Conservation (phyloP, 768 basidiomycete genomes). For the Saitozyma sp. region DNA sequence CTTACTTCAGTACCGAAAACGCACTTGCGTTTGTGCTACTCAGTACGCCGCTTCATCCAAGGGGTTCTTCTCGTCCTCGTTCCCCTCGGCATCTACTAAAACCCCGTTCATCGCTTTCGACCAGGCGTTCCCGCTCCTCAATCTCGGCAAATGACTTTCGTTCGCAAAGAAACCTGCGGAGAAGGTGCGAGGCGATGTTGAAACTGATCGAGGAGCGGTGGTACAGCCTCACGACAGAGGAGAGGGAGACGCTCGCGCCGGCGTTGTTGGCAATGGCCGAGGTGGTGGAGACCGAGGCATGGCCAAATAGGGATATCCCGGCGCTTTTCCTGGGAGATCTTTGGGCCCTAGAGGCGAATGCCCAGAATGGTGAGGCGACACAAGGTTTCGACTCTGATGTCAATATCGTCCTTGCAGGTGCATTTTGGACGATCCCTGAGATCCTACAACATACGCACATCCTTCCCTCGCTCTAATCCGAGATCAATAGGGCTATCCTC, state of each 20-base stretch:
- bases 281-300: slow-evolving; percentile 19
- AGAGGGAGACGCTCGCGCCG: slow-evolving; percentile 15
- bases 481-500: slow-evolving; percentile 11
- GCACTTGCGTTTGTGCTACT: no score
- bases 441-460: slow-evolving; percentile 20
- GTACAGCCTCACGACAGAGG: not conserved
- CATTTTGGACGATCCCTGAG: slow-evolving; percentile 26
- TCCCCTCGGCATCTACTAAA: slow-evolving; percentile 20
- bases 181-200: slow-evolving; percentile 12
- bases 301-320: slow-evolving; percentile 16
- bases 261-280: slow-evolving; percentile 12
- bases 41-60: slow-evolving; percentile 32
- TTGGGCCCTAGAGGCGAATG: slow-evolving; percentile 38
- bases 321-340: slow-evolving; percentile 18
- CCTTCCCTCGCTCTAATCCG: slow-evolving; percentile 11
- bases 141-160: slow-evolving; percentile 12
- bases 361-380: slow-evolving; percentile 20
- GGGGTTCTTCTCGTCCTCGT: slow-evolving; percentile 23
- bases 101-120: slow-evolving; percentile 25
- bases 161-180: slow-evolving; percentile 9
- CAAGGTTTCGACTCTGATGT: not conserved
- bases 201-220: slow-evolving; percentile 24
- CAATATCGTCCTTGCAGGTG: slow-evolving; percentile 10
- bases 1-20: no score
- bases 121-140: slow-evolving; percentile 22